phyloP scores from a whole-genome alignment of 1,284 basidiomycete genomes.

The Ceratobasidium sp. region DNA sequence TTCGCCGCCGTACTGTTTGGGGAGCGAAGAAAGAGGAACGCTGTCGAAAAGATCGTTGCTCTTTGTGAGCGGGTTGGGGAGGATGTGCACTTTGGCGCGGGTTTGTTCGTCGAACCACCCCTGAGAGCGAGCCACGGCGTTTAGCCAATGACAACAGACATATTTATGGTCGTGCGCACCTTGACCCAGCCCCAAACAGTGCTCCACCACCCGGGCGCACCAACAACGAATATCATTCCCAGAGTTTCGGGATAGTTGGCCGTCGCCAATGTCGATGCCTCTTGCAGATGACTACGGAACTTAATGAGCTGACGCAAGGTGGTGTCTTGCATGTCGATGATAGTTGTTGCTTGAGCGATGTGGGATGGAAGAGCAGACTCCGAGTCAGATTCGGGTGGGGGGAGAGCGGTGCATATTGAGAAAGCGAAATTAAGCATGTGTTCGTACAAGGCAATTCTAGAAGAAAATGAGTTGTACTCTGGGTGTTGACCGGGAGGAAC shows the following conservation, averaged over 20 bases:
- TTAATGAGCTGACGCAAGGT: slow-evolving; percentile 73
- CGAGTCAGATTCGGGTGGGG: slow-evolving; percentile 68
- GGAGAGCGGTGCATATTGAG: slow-evolving; percentile 71
- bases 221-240: slow-evolving; percentile 65
- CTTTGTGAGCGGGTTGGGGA: slow-evolving; percentile 52
- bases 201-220: slow-evolving; percentile 79
- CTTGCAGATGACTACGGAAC: slow-evolving; percentile 73
- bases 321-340: slow-evolving; percentile 74
- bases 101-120: slow-evolving; percentile 82
- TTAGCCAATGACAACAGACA: slow-evolving; percentile 20
- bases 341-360: slow-evolving; percentile 57
- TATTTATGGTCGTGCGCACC: slow-evolving; percentile 54
- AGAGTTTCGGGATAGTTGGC: slow-evolving; percentile 77
- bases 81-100: slow-evolving; percentile 73
- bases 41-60: slow-evolving; percentile 29
- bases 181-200: slow-evolving; percentile 84
- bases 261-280: slow-evolving; percentile 76
- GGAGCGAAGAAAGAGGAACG: slow-evolving; percentile 35
- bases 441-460: slow-evolving; percentile 70
- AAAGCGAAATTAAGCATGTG: slow-evolving; percentile 71
- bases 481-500: slow-evolving; percentile 49
- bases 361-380: slow-evolving; percentile 48
- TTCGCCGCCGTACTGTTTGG: slow-evolving; percentile 46
- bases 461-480: slow-evolving; percentile 40
- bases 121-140: slow-evolving; percentile 52